Percentiles rank a stretch among this genome's conserved stretches.
Conservation (phyloP, 2,329 filamentous ascomycete species). For the Calonectria hongkongensis region DNA sequence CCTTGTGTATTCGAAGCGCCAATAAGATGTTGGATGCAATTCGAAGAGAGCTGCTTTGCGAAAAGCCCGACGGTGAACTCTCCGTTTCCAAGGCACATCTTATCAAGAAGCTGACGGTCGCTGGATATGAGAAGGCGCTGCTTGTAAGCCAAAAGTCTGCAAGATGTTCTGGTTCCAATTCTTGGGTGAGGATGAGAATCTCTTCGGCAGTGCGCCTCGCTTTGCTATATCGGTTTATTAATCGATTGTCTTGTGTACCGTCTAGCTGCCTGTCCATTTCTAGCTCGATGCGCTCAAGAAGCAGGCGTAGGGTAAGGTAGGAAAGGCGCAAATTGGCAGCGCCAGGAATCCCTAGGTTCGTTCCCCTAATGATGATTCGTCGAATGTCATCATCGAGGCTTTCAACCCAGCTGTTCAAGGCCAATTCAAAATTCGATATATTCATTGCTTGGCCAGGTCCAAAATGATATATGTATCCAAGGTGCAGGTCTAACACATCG, state of each 20-base stretch:
- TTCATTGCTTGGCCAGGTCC: constrained; percentile 52
- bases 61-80: constrained; percentile 58
- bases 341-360: constrained; percentile 63
- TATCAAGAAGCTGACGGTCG: constrained; percentile 70
- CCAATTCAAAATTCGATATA: constrained; percentile 60
- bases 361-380: constrained; percentile 65
- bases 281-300: constrained; percentile 68
- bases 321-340: constrained; percentile 71
- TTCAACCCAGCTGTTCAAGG: constrained; percentile 67
- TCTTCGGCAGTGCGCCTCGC: constrained; percentile 68
- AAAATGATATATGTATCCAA: constrained; percentile 61
- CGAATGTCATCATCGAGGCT: constrained; percentile 61
- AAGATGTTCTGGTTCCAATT: constrained; percentile 65
- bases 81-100: constrained; percentile 68
- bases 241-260: constrained; percentile 44
- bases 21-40: constrained; percentile 66
- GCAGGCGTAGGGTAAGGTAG: constrained; percentile 68
- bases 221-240: constrained; percentile 61
- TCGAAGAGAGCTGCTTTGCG: constrained; percentile 62
- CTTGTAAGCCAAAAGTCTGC: constrained; percentile 71
- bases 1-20: constrained; percentile 62
- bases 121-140: constrained; percentile 67
- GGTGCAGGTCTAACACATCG: constrained; percentile 58
- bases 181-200: constrained; percentile 68
- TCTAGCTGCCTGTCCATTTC: constrained; percentile 61